These are phyloP conservation scores for Phaeosphaeriaceae sp. DNA, from an alignment of 2,329 filamentous ascomycete genomes.

Conservation along the genomic window DNA sequence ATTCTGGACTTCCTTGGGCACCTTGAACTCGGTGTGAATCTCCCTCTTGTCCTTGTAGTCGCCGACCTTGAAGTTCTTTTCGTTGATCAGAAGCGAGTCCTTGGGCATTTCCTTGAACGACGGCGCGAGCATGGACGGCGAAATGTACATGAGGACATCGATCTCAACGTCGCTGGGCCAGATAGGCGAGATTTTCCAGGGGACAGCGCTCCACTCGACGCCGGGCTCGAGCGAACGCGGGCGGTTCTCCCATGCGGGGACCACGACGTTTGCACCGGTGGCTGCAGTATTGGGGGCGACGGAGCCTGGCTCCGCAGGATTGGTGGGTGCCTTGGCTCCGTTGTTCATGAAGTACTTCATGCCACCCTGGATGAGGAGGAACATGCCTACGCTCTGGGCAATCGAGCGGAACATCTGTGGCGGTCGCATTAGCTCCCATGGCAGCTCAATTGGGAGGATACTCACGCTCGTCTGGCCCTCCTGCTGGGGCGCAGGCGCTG, in stretches of 20 bases:
- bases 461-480: constrained; percentile 34
- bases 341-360: constrained; percentile 61
- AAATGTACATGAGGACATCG: constrained; percentile 86
- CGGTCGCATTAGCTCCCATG: constrained; percentile 19
- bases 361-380: constrained; percentile 64
- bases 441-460: background rate
- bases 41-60: constrained; percentile 81
- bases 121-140: constrained; percentile 73
- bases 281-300: constrained; percentile 21
- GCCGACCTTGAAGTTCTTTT: constrained; percentile 80
- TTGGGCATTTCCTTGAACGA: constrained; percentile 70
- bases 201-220: constrained; percentile 69
- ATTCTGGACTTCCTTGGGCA: constrained; percentile 82
- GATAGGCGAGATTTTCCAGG: constrained; percentile 79
- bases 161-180: constrained; percentile 82
- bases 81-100: constrained; percentile 76
- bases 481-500: constrained; percentile 23
- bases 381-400: constrained; percentile 65
- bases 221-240: constrained; percentile 54
- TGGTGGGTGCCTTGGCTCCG: constrained; percentile 13
- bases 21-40: constrained; percentile 76
- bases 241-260: constrained; percentile 46
- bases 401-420: constrained; percentile 47
- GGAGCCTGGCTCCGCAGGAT: constrained; percentile 26
- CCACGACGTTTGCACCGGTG: constrained; percentile 35